phyloP scores from a whole-genome alignment of 352 stramenopile genomes.

The Pythium volutum region DNA sequence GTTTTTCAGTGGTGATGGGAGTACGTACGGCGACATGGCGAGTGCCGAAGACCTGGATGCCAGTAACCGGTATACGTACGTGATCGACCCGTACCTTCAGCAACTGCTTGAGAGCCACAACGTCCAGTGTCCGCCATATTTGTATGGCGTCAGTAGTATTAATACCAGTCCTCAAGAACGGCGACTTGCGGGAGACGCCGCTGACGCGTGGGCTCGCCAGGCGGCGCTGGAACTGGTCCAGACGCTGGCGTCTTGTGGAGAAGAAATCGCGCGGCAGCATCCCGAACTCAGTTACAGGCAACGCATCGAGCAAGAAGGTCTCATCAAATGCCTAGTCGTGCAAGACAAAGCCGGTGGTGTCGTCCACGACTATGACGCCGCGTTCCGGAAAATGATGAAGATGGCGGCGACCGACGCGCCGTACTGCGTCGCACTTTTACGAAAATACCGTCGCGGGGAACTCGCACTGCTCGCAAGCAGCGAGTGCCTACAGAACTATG shows the following conservation, averaged over 20 bases:
- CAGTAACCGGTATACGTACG: conserved; percentile 28
- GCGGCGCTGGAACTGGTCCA: not conserved
- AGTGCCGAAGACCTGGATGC: conserved; percentile 17
- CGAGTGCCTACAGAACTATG: conserved; percentile 12
- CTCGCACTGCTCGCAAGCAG: conserved; percentile 4
- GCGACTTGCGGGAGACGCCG: not conserved
- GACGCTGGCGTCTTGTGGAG: conserved; percentile 13
- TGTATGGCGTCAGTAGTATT: not conserved
- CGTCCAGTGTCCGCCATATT: conserved; percentile 18
- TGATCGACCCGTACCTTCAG: conserved; percentile 18
- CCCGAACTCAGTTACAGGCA: conserved; percentile 3
- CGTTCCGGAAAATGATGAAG: conserved; percentile 18
- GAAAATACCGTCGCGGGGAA: not conserved
- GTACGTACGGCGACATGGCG: conserved; percentile 19
- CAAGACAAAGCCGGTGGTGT: conserved; percentile 5
- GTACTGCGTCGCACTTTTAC: conserved; percentile 18
- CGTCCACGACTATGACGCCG: conserved; percentile 12
- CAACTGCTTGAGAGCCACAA: conserved; percentile 17
- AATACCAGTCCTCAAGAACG: not conserved
- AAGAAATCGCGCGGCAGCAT: not conserved
- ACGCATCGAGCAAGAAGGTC: conserved; percentile 15
- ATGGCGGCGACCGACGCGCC: conserved; percentile 11
- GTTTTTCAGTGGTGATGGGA: conserved; percentile 26
- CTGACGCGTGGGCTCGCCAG: not conserved
- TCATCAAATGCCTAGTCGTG: conserved; percentile 20